Conservation (phyloP, 2,329 filamentous ascomycete genomes). For the Parasarocladium wereldwijsianum region DNA sequence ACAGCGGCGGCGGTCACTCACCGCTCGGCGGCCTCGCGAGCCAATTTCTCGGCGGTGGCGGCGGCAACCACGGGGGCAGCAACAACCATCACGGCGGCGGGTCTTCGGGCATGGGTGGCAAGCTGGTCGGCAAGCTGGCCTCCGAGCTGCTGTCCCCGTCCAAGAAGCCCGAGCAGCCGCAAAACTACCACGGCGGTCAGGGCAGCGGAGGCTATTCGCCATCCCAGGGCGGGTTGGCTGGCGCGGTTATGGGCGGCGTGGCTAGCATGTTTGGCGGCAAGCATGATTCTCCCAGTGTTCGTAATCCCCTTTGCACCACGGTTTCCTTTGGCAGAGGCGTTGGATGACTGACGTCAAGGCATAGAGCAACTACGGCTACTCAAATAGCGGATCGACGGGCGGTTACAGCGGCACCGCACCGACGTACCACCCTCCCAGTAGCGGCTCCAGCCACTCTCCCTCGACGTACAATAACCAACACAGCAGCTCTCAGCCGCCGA, state of each 20-base stretch:
- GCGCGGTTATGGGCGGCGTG: conserved; percentile 39
- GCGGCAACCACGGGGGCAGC: conserved; percentile 13
- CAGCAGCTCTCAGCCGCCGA: neutral
- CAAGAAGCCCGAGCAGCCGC: conserved; percentile 28
- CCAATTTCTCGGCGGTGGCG: conserved; percentile 27
- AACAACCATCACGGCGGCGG: conserved; percentile 7
- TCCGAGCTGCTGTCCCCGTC: conserved; percentile 36
- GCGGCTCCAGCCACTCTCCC: conserved; percentile 11
- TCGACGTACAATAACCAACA: conserved; percentile 1
- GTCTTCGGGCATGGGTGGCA: conserved; percentile 21
- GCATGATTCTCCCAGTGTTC: no score
- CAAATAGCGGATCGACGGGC: conserved; percentile 35
- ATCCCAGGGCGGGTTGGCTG: conserved; percentile 32
- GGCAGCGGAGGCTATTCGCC: conserved; percentile 17
- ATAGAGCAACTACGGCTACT: conserved; percentile 53
- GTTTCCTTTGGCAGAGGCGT: no score
- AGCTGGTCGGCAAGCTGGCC: conserved; percentile 42
- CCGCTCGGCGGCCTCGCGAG: conserved; percentile 31
- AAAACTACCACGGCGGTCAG: conserved; percentile 33
- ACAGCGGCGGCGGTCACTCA: conserved; percentile 17
- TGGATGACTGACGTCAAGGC: no score
- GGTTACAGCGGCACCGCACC: conserved; percentile 50
- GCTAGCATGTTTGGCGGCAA: conserved; percentile 37
- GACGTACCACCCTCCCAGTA: conserved; percentile 21
- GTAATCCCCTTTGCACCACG: neutral